Evolutionary conservation across 306 rosid genomes (phyloP), one percentile per base, ranked within the genome.

Genomic region (Cucumis sativus): DNA sequence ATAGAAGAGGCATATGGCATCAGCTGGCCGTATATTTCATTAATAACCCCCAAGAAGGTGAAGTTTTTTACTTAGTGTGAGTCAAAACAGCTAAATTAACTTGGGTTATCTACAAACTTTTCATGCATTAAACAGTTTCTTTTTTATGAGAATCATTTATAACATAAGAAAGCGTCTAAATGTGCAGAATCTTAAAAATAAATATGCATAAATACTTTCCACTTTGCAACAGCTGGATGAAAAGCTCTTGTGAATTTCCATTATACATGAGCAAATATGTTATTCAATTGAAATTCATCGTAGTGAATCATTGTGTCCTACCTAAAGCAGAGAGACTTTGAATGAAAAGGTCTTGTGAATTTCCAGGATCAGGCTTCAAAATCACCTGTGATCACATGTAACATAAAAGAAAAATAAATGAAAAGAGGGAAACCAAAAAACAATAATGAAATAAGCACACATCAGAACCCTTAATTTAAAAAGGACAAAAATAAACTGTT

Each of bases 331-430:
- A 89, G 57, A 94, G 86, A 87, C 98, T 94, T 78, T 71, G 82
- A 69, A 94, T 91, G 79, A 87, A 92, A 84, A 94, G 96, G 84
- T 92, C 98, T 87, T 92, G 98, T 1, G 98, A 92, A 82, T 94
- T 94, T 85, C 97, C 98, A 82, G 98, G 98, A 84, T 94, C 98
- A 78, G 98, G 98, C 92, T 94, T 90, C 83, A 94, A 84, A 81
- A 94, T 94, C 79, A 94, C 98, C 97, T 89, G 89, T 83, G 60
- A 75, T 77, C 71, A 77, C 25, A 88, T 58, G 41, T 43, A 69
- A 79, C 49, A 59, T 54, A 82, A 74, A 77, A 33, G 51, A 59
- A 39, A 82, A 65, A 43, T 70, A 66, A 79, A 64, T 68, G 54
- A 23, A 40, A 69, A 82, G 68, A 52, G 66, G 5, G 9, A 59